Evolutionary conservation across 768 basidiomycete genomes (phyloP), one percentile per base, ranked within the genome.

Genomic region (Amanita muscaria): DNA sequence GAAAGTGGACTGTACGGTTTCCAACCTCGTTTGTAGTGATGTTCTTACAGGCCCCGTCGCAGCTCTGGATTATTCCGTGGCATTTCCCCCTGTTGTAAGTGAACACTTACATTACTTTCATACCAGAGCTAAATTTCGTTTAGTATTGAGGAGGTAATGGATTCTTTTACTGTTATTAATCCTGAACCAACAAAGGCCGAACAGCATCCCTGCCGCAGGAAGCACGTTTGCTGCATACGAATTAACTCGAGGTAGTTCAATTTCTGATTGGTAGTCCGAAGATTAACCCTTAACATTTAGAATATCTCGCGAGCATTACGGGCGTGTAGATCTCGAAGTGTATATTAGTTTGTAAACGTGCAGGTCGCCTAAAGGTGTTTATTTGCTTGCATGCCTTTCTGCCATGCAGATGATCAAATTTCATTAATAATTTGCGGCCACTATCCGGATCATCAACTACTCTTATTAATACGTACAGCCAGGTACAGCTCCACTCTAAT

Each of bases 181-280:
- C n/a, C n/a, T n/a, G n/a, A n/a, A n/a, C n/a, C n/a, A n/a, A n/a
- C n/a, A n/a, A n/a, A n/a, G n/a, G n/a, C 8, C 11, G 10, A 21
- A 42, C 27, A 90, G 89, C 62, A 89, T 93, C 55, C 92, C 92
- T 11, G 88, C 92, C 4, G 91, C 90, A 10, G 92, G 79, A 33
- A 81, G 83, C 52, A 96, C 92, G 3, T 94, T 96, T 52, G 83
- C 87, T 9, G 85, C 86, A 0, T 96, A 85, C 55, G 91, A 96
- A 60, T 56, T 92, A 21, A 88, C 82, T 0, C 65, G 88, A 67
- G 83, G 73, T 57, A 7, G 4, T 32, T 40, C 30, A 15, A 5
- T 19, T 31, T 32, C 31, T 39, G 21, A 14, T 43, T 38, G 10
- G 14, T 35, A n/a, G 27, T 10, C 32, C 25, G 14, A 19, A 38